These are phyloP conservation scores for Hypsizygus marmoreus DNA, from an alignment of 768 basidiomycete species.

Conservation along the genomic window DNA sequence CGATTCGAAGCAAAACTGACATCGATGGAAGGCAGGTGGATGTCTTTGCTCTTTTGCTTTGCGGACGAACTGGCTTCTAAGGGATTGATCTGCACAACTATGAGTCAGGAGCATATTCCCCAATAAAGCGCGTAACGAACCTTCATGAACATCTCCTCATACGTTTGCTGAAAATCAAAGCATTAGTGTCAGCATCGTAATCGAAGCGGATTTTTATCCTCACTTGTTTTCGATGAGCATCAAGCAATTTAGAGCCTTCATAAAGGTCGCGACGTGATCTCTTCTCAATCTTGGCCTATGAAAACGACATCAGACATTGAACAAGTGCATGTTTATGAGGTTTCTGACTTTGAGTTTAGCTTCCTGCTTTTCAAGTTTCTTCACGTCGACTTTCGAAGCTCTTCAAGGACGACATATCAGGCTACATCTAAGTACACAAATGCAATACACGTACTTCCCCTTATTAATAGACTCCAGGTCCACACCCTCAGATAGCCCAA, in stretches of 20 bases:
- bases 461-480: slow-evolving; percentile 93
- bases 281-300: slow-evolving; percentile 95
- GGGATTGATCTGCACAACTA: slow-evolving; percentile 74
- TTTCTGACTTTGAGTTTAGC: slow-evolving; percentile 80
- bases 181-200: slow-evolving; percentile 6
- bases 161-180: slow-evolving; percentile 69
- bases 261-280: slow-evolving; percentile 88
- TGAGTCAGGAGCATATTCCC: neutral
- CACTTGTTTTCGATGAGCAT: slow-evolving; percentile 89
- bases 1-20: slow-evolving; percentile 95
- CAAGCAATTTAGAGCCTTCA: slow-evolving; percentile 94
- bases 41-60: slow-evolving; percentile 97
- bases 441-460: slow-evolving; percentile 66
- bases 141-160: slow-evolving; percentile 99
- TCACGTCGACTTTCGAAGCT: slow-evolving; percentile 90
- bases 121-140: slow-evolving; percentile 34
- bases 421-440: slow-evolving; percentile 11
- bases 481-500: slow-evolving; percentile 79
- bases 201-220: slow-evolving; percentile 13
- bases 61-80: slow-evolving; percentile 73
- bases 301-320: slow-evolving; percentile 5
- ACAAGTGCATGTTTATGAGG: slow-evolving; percentile 5
- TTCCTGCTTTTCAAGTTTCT: slow-evolving; percentile 96
- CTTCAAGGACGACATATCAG: slow-evolving; percentile 38
- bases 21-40: slow-evolving; percentile 93